Evolutionary conservation across 805 yeast genomes (phyloP).

Genomic region (Cyberlindnera mycetangii): DNA sequence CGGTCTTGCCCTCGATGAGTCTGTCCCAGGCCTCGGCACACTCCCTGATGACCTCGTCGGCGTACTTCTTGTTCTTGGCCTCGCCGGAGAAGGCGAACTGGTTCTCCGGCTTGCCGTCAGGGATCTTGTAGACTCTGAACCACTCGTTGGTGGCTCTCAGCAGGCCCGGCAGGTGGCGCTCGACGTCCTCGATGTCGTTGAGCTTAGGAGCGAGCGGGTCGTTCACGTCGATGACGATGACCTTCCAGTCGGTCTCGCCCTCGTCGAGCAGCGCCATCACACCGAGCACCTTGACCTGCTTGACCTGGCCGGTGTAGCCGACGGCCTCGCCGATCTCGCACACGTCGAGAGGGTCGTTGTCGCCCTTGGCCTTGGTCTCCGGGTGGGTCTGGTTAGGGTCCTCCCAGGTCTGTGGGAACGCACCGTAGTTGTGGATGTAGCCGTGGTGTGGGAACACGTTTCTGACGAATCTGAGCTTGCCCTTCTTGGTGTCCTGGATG

Average conservation of each 20-base stretch:
- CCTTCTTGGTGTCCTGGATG: slow-evolving; percentile 74
- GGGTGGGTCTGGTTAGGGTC: slow-evolving; percentile 65
- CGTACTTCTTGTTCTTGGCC: slow-evolving; percentile 54
- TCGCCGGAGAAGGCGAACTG: slow-evolving; percentile 72
- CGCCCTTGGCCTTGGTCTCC: slow-evolving; percentile 57
- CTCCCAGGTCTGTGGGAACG: slow-evolving; percentile 95
- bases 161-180: slow-evolving; percentile 64
- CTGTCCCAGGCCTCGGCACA: slow-evolving; percentile 68
- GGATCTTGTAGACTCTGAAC: slow-evolving; percentile 83
- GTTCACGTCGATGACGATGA: slow-evolving; percentile 62
- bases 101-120: slow-evolving; percentile 77
- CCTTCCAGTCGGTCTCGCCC: slow-evolving; percentile 97
- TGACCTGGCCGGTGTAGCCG: slow-evolving; percentile 59
- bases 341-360: slow-evolving; percentile 93
- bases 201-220: slow-evolving; percentile 64
- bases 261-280: slow-evolving; percentile 81
- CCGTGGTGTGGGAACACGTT: slow-evolving; percentile 84
- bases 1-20: slow-evolving; percentile 50
- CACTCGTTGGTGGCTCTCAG: slow-evolving; percentile 66
- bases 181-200: slow-evolving; percentile 66
- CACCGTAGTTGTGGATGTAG: slow-evolving; percentile 84
- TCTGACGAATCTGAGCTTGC: slow-evolving; percentile 68
- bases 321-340: slow-evolving; percentile 66
- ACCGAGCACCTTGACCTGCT: slow-evolving; percentile 68
- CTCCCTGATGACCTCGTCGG: slow-evolving; percentile 58